These are phyloP conservation scores for Dichotomopilus funicola DNA, from an alignment of 2,329 filamentous ascomycete species.

Conservation along the genomic window DNA sequence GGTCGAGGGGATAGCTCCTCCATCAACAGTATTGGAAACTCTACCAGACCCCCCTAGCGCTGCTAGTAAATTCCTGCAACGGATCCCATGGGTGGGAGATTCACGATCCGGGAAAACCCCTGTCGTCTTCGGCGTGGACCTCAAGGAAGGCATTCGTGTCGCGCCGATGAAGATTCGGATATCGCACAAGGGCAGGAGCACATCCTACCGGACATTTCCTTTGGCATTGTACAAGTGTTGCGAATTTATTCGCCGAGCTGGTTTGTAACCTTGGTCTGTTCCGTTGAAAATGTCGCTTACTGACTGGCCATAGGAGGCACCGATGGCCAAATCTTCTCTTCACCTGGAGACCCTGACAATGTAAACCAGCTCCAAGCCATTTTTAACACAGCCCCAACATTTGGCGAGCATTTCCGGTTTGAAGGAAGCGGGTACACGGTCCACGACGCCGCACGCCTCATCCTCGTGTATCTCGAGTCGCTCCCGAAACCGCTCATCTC, in stretches of 20 bases:
- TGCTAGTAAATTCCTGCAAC: slow-evolving; percentile 9
- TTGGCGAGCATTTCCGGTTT: slow-evolving; percentile 22
- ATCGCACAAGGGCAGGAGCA: slow-evolving; percentile 21
- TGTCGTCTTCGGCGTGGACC: slow-evolving; percentile 20
- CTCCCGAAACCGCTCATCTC: slow-evolving; percentile 23
- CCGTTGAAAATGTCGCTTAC: neutral
- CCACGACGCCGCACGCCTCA: slow-evolving; percentile 21
- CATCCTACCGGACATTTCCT: slow-evolving; percentile 21
- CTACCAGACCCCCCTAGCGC: neutral
- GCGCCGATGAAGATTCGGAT: slow-evolving; percentile 22
- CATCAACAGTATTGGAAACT: neutral
- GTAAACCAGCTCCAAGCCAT: slow-evolving; percentile 16
- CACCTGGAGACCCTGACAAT: slow-evolving; percentile 18
- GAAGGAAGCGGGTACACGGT: slow-evolving; percentile 18
- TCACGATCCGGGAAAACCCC: slow-evolving; percentile 1
- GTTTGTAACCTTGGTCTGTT: slow-evolving; percentile 1
- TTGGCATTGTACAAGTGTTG: slow-evolving; percentile 22
- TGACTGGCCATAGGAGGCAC: slow-evolving; percentile 10
- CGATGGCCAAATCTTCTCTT: slow-evolving; percentile 17
- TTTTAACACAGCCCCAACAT: slow-evolving; percentile 17
- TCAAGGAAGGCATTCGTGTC: slow-evolving; percentile 19
- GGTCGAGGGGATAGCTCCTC: neutral
- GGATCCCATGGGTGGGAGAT: slow-evolving; percentile 14
- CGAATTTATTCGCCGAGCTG: slow-evolving; percentile 21
- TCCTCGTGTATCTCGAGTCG: slow-evolving; percentile 20